Conservation (phyloP, 169 alveolate genomes). For the Babesia divergens region DNA sequence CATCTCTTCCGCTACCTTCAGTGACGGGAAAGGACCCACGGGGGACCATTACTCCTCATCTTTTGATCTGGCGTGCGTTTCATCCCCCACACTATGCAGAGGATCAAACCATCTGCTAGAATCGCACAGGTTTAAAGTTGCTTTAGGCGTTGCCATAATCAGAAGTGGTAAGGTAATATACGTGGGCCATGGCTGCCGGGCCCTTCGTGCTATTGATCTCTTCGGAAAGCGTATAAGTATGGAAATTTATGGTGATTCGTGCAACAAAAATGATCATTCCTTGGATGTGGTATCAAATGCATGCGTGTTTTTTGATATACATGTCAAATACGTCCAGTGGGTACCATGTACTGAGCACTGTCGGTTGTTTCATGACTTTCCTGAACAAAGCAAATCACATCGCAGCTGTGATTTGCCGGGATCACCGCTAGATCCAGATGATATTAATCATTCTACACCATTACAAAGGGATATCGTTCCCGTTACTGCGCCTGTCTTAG, state of each 20-base stretch:
- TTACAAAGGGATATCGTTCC: no score
- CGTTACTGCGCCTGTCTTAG: no score
- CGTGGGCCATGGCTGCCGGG: constrained; percentile 36
- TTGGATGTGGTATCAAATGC: not conserved
- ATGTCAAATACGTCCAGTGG: constrained; percentile 13
- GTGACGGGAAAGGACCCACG: not conserved
- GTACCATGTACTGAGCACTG: constrained; percentile 18
- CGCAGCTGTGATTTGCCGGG: no score
- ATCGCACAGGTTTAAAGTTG: constrained; percentile 12
- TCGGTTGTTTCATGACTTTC: not conserved
- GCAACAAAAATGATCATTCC: not conserved
- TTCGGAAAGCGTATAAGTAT: constrained; percentile 26
- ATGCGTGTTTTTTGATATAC: constrained; percentile 19
- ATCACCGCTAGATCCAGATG: no score
- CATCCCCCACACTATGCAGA: no score
- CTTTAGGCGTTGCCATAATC: constrained; percentile 29
- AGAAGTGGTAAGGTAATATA: constrained; percentile 10
- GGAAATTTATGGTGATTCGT: constrained; percentile 16
- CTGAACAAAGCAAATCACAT: not conserved
- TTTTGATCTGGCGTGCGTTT: no score
- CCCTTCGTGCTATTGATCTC: constrained; percentile 29
- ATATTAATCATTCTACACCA: no score
- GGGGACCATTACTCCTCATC: no score
- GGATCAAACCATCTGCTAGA: not conserved
- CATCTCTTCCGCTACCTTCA: not conserved